These are phyloP conservation scores for Solanum commersonii DNA, from an alignment of 257 asterid genomes.

Conservation along the genomic window DNA sequence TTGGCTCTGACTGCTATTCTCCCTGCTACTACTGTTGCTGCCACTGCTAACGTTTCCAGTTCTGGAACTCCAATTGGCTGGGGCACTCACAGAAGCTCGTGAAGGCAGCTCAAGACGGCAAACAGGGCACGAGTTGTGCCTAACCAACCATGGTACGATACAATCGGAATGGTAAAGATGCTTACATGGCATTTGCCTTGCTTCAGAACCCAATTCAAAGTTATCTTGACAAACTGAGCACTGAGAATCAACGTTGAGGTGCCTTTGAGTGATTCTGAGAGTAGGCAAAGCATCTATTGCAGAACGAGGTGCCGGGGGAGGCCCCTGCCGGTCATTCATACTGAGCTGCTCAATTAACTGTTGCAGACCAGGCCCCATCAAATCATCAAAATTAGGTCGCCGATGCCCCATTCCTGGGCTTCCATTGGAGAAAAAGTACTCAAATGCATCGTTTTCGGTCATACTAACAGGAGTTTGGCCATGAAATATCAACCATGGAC, in stretches of 20 bases:
- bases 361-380: constrained; percentile 34
- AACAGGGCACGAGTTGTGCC: constrained; percentile 57
- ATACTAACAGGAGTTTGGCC: constrained; percentile 26
- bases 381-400: constrained; percentile 20
- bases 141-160: constrained; percentile 45
- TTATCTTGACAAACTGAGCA: constrained; percentile 56
- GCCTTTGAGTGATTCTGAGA: constrained; percentile 22
- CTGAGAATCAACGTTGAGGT: constrained; percentile 23
- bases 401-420: constrained; percentile 22
- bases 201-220: constrained; percentile 34
- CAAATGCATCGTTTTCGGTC: constrained; percentile 13
- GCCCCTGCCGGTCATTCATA: constrained; percentile 29
- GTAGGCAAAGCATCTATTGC: constrained; percentile 46
- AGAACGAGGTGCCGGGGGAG: constrained; percentile 40
- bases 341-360: constrained; percentile 29
- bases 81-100: constrained; percentile 19
- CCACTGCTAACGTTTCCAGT: constrained; percentile 16
- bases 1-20: constrained; percentile 30
- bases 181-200: constrained; percentile 45
- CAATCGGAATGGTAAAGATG: constrained; percentile 52
- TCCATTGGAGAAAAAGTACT: constrained; percentile 19
- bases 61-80: constrained; percentile 22
- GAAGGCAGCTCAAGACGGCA: constrained; percentile 44
- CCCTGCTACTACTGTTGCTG: constrained; percentile 28
- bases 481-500: constrained; percentile 43